These are phyloP conservation scores for Panicum hallii DNA, from an alignment of 202 grass and related monocot species.

Conservation along the genomic window DNA sequence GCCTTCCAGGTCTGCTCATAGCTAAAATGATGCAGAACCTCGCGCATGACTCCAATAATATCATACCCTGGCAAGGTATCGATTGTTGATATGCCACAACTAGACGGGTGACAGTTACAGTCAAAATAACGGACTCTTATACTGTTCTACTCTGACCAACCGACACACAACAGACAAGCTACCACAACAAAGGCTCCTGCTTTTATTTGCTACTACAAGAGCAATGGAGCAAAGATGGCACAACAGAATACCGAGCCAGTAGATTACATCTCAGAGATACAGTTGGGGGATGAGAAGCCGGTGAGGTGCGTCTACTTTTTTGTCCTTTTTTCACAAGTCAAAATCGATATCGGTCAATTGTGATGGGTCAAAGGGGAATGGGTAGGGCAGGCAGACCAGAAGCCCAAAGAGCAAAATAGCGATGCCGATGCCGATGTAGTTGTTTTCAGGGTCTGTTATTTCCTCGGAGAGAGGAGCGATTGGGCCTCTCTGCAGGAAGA, in stretches of 20 bases:
- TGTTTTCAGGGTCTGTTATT: conserved; percentile 80
- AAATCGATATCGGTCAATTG: conserved; percentile 60
- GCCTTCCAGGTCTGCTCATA: background rate
- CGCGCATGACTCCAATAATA: background rate
- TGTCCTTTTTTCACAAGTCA: conserved; percentile 53
- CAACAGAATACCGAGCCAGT: conserved; percentile 15
- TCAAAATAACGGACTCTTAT: background rate
- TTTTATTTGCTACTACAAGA: conserved; percentile 59
- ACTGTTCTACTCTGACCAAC: conserved; percentile 36
- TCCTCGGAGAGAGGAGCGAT: conserved; percentile 87
- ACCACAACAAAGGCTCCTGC: conserved; percentile 53
- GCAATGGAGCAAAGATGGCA: conserved; percentile 29
- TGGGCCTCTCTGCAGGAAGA: conserved; percentile 91
- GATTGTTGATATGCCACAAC: background rate
- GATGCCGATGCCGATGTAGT: conserved; percentile 59
- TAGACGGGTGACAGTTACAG: background rate
- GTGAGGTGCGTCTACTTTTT: background rate
- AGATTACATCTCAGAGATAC: conserved; percentile 47
- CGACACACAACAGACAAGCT: conserved; percentile 17
- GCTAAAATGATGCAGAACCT: background rate
- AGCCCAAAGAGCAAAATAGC: conserved; percentile 75
- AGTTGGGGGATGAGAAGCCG: conserved; percentile 26
- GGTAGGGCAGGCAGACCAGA: conserved; percentile 77
- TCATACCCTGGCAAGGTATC: background rate
- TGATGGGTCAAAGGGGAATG: conserved; percentile 76